Evolutionary conservation across 169 alveolate species (phyloP).

Genomic region (Cryptosporidium bovis): DNA sequence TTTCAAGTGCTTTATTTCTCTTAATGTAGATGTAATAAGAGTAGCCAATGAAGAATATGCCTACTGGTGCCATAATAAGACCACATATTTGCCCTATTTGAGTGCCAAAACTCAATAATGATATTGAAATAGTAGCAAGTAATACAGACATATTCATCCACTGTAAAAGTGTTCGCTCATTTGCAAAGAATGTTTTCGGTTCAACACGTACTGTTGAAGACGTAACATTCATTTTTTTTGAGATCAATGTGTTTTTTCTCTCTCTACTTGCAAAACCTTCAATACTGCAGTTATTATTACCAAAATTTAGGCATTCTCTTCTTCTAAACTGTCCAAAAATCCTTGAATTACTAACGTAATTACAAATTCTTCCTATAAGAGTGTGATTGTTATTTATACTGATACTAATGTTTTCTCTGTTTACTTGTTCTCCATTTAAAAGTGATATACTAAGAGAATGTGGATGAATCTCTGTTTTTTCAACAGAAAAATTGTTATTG

Average conservation of each 20-base stretch:
- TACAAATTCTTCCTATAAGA: too few species aligned
- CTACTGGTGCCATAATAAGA: constrained; percentile 83
- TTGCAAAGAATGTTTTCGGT: constrained; percentile 86
- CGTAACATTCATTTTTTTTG: background rate
- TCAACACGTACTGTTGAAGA: constrained; percentile 83
- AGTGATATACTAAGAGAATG: constrained; percentile 48
- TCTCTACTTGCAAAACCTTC: background rate
- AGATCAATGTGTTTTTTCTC: background rate
- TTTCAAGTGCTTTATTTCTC: constrained; percentile 80
- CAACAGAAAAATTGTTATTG: background rate
- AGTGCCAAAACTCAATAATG: constrained; percentile 81
- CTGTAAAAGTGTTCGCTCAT: constrained; percentile 82
- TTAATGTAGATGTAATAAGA: constrained; percentile 82
- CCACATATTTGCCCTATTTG: constrained; percentile 82
- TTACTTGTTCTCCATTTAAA: constrained; percentile 35
- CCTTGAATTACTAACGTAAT: background rate
- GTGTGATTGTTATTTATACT: constrained; percentile 16
- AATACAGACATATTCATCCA: constrained; percentile 85
- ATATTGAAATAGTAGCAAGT: constrained; percentile 81
- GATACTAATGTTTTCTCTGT: background rate
- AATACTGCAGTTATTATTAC: constrained; percentile 17
- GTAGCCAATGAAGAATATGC: constrained; percentile 81
- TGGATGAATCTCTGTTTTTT: background rate
- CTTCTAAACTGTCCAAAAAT: background rate
- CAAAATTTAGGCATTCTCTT: constrained; percentile 28